Base-by-base conservation (phyloP, 768 basidiomycete species). In the Mycena metata region DNA sequence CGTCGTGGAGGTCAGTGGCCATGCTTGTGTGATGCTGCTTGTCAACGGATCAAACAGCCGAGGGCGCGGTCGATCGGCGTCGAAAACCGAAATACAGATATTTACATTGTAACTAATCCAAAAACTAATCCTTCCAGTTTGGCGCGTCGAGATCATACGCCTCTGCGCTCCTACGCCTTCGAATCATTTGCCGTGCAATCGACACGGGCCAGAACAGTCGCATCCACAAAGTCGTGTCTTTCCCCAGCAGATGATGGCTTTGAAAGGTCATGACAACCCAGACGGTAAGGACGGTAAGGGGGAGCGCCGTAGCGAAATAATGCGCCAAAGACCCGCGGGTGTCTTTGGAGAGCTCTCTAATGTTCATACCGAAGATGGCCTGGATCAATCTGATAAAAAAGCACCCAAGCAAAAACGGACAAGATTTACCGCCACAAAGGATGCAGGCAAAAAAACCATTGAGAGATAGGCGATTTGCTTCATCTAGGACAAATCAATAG, bases 321-420 rank as follows among this genome's bases (percentile, higher is more conserved):
- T 80, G 80, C 5, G 60, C 9, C 16, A 88, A 69, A 1, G 84
- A 85, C 39, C 81, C 84, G 0, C 60, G 21, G 2, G 82, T 81
- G n/a, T 76, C 56, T 0, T 65, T 77, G 33, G 74, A 78, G 56
- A 89, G 79, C 74, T 86, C 83, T 36, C 57, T 43, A 15, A 90
- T 78, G 69, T 90, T 90, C 89, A 90, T 90, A 15, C 89, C 86
- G 60, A 89, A 89, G 10, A 89, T 76, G 43, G 79, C 83, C 89
- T 89, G 62, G 3, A 50, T 23, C 5, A 50, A 16, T 30, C 54
- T 45, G 30, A 16, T 15, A 59, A 33, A 51, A 46, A 47, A 35
- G 46, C 36, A 26, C 30, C 15, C 30, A 23, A 30, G 17, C 30
- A 30, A 30, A 30, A 30, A 30, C 30, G 30, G 30, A 26, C 8